Evolutionary conservation across 2,329 filamentous ascomycete genomes (phyloP), one percentile per base, ranked within the genome.

Genomic region (Fusarium chuoi): DNA sequence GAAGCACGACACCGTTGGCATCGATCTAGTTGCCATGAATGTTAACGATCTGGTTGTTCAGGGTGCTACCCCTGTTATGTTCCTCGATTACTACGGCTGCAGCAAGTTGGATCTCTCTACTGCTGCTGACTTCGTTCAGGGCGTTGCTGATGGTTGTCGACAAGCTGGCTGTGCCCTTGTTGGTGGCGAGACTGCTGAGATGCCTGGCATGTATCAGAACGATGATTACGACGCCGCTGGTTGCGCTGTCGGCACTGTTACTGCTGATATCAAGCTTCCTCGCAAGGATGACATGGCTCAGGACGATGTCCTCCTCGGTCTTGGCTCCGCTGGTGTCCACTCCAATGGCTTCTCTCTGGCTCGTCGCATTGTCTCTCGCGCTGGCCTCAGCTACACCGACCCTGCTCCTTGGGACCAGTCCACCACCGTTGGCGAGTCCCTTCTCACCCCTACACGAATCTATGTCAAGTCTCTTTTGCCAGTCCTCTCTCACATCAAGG

Each of bases 331-430:
- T 65, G 96, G 96, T 38, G 90, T 96, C 4, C 96, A 99, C 86
- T 98, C 95, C 39, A 99, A 99, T 83, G 96, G 96, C 55, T 99
- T 97, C 87, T 98, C 95, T 0, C 91, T 99, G n/a, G 93, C 98
- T 39, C 93, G 96, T 70, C 94, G 94, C 80, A 95, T 98, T 78
- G 88, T 98, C 73, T 90, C 94, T 77, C 88, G 88, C 67, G 89
- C 92, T 41, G 90, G 91, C 8, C 86, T 98, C 9, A 85, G 85
- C 48, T 98, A 95, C 85, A 86, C 88, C 18, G 91, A 93, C 75
- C 81, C 87, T 3, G 92, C 93, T 4, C 96, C 96, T 4, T 99
- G 96, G 95, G 87, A 92, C 70, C 79, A 81, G 17, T 84, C 84
- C 59, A 85, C 84, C 35, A 89, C 86, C 3, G 85, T 97, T 30